Conservation (phyloP, 2,329 filamentous ascomycete genomes). For the Aspergillus eucalypticola region DNA sequence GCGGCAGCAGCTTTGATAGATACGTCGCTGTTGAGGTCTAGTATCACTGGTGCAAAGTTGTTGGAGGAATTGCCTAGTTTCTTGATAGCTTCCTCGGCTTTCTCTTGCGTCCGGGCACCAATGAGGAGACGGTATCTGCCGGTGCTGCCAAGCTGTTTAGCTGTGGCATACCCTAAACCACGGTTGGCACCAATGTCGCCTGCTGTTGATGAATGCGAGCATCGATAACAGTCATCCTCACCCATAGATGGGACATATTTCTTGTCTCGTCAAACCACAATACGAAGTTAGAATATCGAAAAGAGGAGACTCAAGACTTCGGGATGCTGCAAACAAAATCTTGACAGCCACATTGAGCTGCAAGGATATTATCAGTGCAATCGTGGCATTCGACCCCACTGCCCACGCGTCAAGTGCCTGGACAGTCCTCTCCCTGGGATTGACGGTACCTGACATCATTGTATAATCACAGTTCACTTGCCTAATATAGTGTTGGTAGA, state of each 20-base stretch:
- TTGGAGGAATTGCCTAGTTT: background rate
- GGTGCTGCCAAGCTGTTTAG: background rate
- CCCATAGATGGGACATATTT: too few relatives aligned
- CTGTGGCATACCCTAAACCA: constrained; percentile 1
- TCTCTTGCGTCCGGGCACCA: background rate
- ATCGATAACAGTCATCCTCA: too few relatives aligned
- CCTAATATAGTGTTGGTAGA: constrained; percentile 5
- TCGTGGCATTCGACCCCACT: constrained; percentile 17
- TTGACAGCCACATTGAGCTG: constrained; percentile 17
- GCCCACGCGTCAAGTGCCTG: constrained; percentile 19
- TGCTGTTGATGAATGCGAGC: too few relatives aligned
- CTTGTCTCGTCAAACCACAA: too few relatives aligned
- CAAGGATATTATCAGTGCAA: constrained; percentile 16
- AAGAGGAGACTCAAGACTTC: background rate
- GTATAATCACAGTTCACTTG: background rate
- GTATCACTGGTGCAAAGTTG: background rate
- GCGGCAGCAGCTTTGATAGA: background rate
- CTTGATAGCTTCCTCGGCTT: background rate
- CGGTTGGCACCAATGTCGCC: background rate
- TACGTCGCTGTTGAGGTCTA: background rate
- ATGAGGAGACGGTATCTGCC: background rate
- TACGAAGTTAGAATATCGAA: too few relatives aligned
- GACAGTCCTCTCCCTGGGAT: constrained; percentile 20
- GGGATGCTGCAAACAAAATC: constrained; percentile 9
- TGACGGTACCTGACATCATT: constrained; percentile 13